Conservation (phyloP, 2,329 filamentous ascomycete genomes). For the Metarhizium humberi region DNA sequence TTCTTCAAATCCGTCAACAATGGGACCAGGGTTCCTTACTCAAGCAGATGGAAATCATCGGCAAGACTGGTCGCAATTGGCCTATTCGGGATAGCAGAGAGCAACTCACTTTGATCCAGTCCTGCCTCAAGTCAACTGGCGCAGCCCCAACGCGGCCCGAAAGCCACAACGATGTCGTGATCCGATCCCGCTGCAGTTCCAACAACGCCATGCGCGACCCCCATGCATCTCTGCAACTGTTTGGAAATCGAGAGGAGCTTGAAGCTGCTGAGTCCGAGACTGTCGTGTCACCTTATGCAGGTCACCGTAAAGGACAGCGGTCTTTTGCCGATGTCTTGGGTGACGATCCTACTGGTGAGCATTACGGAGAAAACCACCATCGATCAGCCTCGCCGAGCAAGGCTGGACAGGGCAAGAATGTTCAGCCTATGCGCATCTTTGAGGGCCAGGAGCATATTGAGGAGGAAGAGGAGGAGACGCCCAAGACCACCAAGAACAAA, state of each 20-base stretch:
- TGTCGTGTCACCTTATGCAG: slow-evolving; percentile 54
- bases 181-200: slow-evolving; percentile 41
- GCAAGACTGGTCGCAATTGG: slow-evolving; percentile 84
- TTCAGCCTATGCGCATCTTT: slow-evolving; percentile 54
- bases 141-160: slow-evolving; percentile 21
- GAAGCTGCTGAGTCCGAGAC: slow-evolving; percentile 37
- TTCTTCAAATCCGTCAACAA: slow-evolving; percentile 76
- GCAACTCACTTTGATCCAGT: slow-evolving; percentile 67
- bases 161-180: slow-evolving; percentile 26
- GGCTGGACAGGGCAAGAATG: slow-evolving; percentile 50
- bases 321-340: slow-evolving; percentile 63
- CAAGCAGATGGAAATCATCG: slow-evolving; percentile 90
- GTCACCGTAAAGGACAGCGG: slow-evolving; percentile 52
- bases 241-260: slow-evolving; percentile 57
- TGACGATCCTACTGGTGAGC: slow-evolving; percentile 32
- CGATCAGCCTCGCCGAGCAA: slow-evolving; percentile 43
- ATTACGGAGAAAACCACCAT: slow-evolving; percentile 38
- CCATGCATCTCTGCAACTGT: slow-evolving; percentile 66
- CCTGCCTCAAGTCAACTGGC: slow-evolving; percentile 43
- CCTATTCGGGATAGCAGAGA: slow-evolving; percentile 83
- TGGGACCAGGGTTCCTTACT: slow-evolving; percentile 95
- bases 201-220: slow-evolving; percentile 50
- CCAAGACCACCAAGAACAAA: slow-evolving; percentile 31
- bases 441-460: slow-evolving; percentile 39
- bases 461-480: slow-evolving; percentile 31